A percentile compares a stretch with the other conserved stretches of the same genome.
Conservation (phyloP, 768 basidiomycete genomes). For the Rhizopogon vinicolor region DNA sequence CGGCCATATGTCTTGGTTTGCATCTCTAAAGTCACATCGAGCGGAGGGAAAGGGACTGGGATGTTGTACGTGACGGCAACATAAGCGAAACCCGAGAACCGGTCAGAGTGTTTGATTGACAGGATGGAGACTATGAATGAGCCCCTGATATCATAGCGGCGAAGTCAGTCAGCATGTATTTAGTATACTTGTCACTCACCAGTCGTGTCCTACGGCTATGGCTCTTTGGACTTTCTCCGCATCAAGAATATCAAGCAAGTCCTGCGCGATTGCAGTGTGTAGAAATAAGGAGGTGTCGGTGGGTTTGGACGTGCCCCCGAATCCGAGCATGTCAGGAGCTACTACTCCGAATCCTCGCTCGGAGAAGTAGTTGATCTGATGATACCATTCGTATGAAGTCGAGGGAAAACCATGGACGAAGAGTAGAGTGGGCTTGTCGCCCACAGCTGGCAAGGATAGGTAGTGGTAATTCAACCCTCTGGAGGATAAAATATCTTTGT, state of each 20-base stretch:
- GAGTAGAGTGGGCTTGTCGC: slow-evolving; percentile 33
- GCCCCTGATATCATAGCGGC: slow-evolving; percentile 26
- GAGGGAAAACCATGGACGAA: slow-evolving; percentile 44
- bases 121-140: slow-evolving; percentile 28
- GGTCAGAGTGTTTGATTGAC: slow-evolving; percentile 32
- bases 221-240: slow-evolving; percentile 26
- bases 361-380: slow-evolving; percentile 34
- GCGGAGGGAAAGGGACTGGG: slow-evolving; percentile 20
- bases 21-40: slow-evolving; percentile 20
- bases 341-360: slow-evolving; percentile 38
- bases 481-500: slow-evolving; percentile 27
- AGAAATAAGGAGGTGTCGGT: slow-evolving; percentile 22
- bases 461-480: slow-evolving; percentile 34
- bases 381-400: slow-evolving; percentile 37
- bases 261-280: slow-evolving; percentile 22
- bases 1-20: slow-evolving; percentile 26
- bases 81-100: slow-evolving; percentile 38
- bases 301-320: slow-evolving; percentile 41
- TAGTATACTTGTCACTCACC: slow-evolving; percentile 16
- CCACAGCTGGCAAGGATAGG: slow-evolving; percentile 20
- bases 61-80: slow-evolving; percentile 30
- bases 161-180: not conserved
- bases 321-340: slow-evolving; percentile 45
- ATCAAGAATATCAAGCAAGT: slow-evolving; percentile 36
- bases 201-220: slow-evolving; percentile 38